A percentile compares a stretch with the other conserved stretches of the same genome.
phyloP scores from a whole-genome alignment of 2,329 filamentous ascomycete genomes.

The Fusarium cyanostomum region DNA sequence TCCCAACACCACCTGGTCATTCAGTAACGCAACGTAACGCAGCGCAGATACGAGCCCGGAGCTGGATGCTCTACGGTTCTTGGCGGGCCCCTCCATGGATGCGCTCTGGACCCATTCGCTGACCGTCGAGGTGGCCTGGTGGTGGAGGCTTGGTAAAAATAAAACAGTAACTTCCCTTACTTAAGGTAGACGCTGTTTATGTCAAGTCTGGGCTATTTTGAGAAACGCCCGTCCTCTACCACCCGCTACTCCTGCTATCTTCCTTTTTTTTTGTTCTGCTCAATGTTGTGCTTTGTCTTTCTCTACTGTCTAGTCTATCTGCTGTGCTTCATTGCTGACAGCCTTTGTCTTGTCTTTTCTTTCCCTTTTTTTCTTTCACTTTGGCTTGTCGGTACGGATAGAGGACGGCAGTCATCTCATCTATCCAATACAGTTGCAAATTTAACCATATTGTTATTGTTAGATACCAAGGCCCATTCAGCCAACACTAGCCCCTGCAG shows the following conservation, averaged over 20 bases:
- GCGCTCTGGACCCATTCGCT: slow-evolving; percentile 15
- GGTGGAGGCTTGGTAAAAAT: background rate
- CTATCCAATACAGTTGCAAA: background rate
- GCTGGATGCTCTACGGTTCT: background rate
- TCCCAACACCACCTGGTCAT: background rate
- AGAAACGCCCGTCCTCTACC: slow-evolving; percentile 9
- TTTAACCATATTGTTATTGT: background rate
- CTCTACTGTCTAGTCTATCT: no score
- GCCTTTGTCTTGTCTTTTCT: no score
- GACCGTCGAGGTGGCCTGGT: slow-evolving; percentile 15
- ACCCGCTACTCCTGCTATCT: background rate
- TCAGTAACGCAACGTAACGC: background rate
- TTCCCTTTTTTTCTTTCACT: no score
- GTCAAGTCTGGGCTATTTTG: slow-evolving; percentile 32
- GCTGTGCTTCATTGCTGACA: no score
- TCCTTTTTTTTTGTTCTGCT: no score
- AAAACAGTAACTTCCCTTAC: no score
- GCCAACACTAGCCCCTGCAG: background rate
- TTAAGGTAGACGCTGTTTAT: background rate
- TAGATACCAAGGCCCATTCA: background rate
- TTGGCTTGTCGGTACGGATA: background rate
- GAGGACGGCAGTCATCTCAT: background rate
- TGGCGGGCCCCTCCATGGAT: background rate
- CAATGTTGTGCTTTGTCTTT: no score
- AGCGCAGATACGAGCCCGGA: slow-evolving; percentile 12